Percentiles rank a stretch among this genome's conserved stretches.
Evolutionary conservation across 1,284 basidiomycete species (phyloP).

Genomic region (Ceratobasidium sp.): DNA sequence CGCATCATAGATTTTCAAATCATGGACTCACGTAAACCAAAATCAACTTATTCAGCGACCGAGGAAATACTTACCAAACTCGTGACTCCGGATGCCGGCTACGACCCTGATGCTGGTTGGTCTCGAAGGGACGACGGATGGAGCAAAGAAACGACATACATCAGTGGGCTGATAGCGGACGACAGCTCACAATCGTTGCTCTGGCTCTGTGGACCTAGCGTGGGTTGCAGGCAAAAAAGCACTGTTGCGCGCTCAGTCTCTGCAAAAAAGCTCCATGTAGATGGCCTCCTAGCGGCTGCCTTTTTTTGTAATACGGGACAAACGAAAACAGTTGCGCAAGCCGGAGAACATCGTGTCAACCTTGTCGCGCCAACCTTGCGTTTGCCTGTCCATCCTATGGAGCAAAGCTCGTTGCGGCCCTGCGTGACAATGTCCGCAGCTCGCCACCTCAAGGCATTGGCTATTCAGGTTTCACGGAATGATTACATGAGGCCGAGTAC

Average conservation of each 20-base stretch:
- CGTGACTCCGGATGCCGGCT: background rate
- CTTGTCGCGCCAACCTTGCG: slow-evolving; percentile 5
- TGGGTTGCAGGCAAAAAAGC: slow-evolving; percentile 11
- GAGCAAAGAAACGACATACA: background rate
- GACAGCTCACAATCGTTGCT: background rate
- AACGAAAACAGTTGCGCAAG: background rate
- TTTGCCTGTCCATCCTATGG: background rate
- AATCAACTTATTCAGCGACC: background rate
- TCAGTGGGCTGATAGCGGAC: background rate
- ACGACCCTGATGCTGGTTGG: background rate
- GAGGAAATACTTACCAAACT: background rate
- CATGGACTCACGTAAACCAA: background rate
- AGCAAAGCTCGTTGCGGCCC: background rate
- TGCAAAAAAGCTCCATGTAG: background rate
- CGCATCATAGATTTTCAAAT: background rate
- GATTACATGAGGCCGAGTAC: background rate
- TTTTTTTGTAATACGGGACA: slow-evolving; percentile 24
- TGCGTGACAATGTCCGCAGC: background rate
- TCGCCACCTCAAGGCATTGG: background rate
- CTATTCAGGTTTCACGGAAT: background rate
- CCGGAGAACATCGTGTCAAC: slow-evolving; percentile 15
- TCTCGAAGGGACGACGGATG: background rate
- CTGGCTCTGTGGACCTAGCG: slow-evolving; percentile 10
- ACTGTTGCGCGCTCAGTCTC: slow-evolving; percentile 6
- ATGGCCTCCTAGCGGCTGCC: background rate